Evolutionary conservation across 2,329 filamentous ascomycete species (phyloP), one percentile per base, ranked within the genome.

Genomic region (Xylariales sp.): DNA sequence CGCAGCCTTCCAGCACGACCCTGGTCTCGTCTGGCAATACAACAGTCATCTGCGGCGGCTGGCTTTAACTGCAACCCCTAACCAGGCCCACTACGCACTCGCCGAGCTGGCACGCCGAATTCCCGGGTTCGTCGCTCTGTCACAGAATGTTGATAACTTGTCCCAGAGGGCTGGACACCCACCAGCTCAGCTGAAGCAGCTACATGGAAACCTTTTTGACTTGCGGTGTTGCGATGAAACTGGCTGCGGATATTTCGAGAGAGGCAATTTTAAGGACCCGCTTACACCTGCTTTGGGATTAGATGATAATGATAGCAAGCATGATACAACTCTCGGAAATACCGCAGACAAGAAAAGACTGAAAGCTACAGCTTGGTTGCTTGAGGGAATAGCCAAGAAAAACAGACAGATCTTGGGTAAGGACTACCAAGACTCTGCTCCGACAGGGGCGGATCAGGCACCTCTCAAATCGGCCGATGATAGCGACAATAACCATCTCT

Each of bases 21-120:
- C 81, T 2, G 78, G 67, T 4, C 62, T 85, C 4, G 79, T 85
- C n/a, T 85, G 82, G 82, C 79, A 84, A 47, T 85, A 85, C 55
- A 85, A 85, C 63, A 74, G 65, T 52, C 79, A 80, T 53, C 62
- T 79, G 28, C 63, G 81, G 24, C 79, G 83, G 48, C 81, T 80
- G 73, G 76, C 82, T 0, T 62, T 84, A 20, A 63, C 71, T 29
- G 81, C 72, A 4, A 62, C 75, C 35, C 81, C 81, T 0, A 86
- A 85, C 45, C 62, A 65, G 14, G 81, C 78, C 0, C 81, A 85
- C 48, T 74, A 75, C 45, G 81, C 81, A 3, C 64, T 85, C 10
- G 79, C 81, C 0, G 74, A 79, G 51, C 59, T 85, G 5, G 72
- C 81, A 0, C 66, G 63, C 38, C 67, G 59, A 40, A 72, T 74